Evolutionary conservation across 2,329 filamentous ascomycete species (phyloP), one percentile per base, ranked within the genome.

Genomic region (Metarhizium brunneum): DNA sequence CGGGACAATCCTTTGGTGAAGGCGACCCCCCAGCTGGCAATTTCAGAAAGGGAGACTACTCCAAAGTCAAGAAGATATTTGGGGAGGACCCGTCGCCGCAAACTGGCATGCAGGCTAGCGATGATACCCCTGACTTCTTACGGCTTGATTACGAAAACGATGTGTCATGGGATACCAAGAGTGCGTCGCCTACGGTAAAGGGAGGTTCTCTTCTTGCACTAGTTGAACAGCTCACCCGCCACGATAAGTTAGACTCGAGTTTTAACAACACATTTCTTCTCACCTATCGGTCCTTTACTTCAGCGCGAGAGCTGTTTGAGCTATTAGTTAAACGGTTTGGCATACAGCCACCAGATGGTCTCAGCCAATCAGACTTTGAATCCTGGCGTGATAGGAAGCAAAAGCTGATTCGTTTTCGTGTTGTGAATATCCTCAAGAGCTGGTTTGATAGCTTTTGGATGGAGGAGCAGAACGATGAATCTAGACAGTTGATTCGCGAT

Each of bases 361-460:
- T 99, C 52, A 83, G 76, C 8, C 80, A 83, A 54, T 73, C 81
- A 43, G 91, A 97, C 61, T 90, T 88, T 64, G 89, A 96, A 55
- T 78, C 82, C 35, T 99, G 94, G 94, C 84, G 88, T 40, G 90
- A 96, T 68, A 86, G 86, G 67, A 99, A 99, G 74, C 94, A 97
- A 69, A 96, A 95, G 67, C 88, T 90, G 5, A 96, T 97, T 58
- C 84, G 94, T 40, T 95, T 99, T 75, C 85, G 94, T 47, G 92
- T 99, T 2, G 91, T 99, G 61, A 99, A 97, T 66, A 97, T 96
- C 60, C 76, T 99, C 50, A 97, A 97, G 79, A 95, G 85, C 71
- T 99, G 94, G 94, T 94, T 99, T 63, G 94, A 97, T 68, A 92
- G 88, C 64, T 97, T 94, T 70, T 99, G 94, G 94, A 96, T 97